These are phyloP conservation scores for Magnolia changhungtana DNA, from an alignment of 164 flowering plant genomes.

Conservation along the genomic window DNA sequence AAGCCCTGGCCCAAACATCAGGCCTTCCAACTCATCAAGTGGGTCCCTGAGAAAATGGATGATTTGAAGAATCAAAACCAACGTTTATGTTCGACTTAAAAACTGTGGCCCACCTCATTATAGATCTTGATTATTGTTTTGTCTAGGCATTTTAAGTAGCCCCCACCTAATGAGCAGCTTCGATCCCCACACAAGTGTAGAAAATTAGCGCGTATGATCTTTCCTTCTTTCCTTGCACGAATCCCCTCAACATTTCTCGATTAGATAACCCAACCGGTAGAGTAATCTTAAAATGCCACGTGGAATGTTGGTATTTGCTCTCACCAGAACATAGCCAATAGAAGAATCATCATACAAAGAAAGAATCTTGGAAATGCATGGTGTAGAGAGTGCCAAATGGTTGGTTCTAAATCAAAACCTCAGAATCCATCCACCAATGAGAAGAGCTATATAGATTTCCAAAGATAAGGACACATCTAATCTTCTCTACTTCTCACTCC, in stretches of 20 bases:
- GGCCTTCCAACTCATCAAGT: neutral
- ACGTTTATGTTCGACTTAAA: neutral
- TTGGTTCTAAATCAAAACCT: neutral
- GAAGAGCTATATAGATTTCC: neutral
- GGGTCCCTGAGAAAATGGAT: neutral
- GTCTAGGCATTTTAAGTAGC: neutral
- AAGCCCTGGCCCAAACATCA: neutral
- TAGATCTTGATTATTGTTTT: neutral
- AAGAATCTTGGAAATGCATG: neutral
- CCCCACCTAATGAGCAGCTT: neutral
- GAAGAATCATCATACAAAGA: neutral
- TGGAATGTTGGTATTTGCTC: neutral
- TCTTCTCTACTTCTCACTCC: neutral
- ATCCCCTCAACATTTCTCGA: neutral
- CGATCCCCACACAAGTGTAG: neutral
- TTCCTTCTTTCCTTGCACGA: neutral
- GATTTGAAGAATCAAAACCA: neutral
- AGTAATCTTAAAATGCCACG: neutral
- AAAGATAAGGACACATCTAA: neutral
- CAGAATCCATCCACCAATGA: slow-evolving; percentile 1
- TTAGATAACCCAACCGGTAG: neutral
- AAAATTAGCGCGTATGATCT: neutral
- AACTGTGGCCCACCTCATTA: neutral
- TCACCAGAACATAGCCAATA: neutral
- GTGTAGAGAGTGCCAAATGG: slow-evolving; percentile 5